Base-by-base conservation (phyloP, 768 basidiomycete genomes). In the Amylocystis lapponica region DNA sequence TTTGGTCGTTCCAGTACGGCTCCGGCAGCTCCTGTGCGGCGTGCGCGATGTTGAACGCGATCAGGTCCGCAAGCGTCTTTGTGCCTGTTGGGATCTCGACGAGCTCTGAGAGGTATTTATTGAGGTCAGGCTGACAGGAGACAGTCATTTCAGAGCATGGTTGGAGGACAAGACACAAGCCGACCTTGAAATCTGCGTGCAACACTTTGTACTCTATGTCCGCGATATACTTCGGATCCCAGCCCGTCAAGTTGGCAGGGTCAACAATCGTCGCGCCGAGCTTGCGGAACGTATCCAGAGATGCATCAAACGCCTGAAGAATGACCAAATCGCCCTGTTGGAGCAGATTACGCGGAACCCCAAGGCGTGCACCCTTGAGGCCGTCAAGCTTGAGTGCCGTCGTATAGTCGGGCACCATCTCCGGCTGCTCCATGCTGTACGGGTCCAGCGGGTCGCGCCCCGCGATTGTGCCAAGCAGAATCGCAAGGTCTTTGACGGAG, bases 171-270 rank as follows among this genome's bases (percentile, higher is more conserved):
- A 29, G 19, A 6, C 17, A n/a, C n/a, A n/a, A n/a, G 40, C 57
- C 31, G 37, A 74, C 81, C 69, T 80, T 83, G 62, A 83, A 78
- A 48, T 83, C 80, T 0, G 66, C 62, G 11, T 66, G 51, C n/a
- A 78, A 48, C 2, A 82, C 81, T 13, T 76, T 58, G 0, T 66
- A 73, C 56, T 83, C 79, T 42, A 78, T 77, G 0, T 46, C 41
- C 16, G 70, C 68, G 0, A 73, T 74, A 2, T 51, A 45, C 17
- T 67, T 51, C 41, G 77, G 77, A 1, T 4, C 70, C 63, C 4
- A 72, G 21, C 74, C 74, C 0, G 79, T 72, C 13, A 84, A 61
- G 46, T 83, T 76, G 1, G 79, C 76, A 1, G 80, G 78, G 52
- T 85, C 81, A 5, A 83, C 66, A 3, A 85, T 65, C 1, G 72